Evolutionary conservation across 169 alveolate genomes (phyloP), one percentile per base, ranked within the genome.

Genomic region (Cryptosporidium ubiquitum): DNA sequence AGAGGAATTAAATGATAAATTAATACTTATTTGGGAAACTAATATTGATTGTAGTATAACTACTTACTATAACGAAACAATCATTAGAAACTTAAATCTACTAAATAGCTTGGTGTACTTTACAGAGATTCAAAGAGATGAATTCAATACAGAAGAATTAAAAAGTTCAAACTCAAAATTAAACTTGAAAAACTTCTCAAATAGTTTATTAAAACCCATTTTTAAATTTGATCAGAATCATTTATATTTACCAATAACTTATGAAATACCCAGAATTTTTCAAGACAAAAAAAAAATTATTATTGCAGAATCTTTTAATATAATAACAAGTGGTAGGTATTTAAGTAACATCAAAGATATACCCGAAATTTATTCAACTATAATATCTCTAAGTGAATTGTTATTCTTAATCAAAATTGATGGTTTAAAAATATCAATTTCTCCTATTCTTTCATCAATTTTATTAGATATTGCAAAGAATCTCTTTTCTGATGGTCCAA

Each of bases 21-120:
- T 79, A 23, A 79, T 79, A 20, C 68, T 79, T 9, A 79, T 79
- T 12, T 58, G 71, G 89, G 89, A 79, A 79, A 58, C 89, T 29
- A 47, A 79, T n/a, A 61, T 79, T 26, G 40, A 79, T 12, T 79
- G 89, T 26, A 79, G 75, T 42, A 79, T 79, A 23, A 64, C 75
- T 4, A 64, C 49, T 26, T 31, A 58, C 14, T 23, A 26, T 23
- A 47, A 47, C 33, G 89, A 79, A 7, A 79, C 89, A 39, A 40
- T 79, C 6, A 58, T 79, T 6, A 58, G 33, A 33, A 61, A 61
- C 35, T 42, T 79, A 49, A 40, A 79, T 33, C 49, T 79, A 1
- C 18, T 79, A 23, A 66, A 79, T 42, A 44, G 89, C 7, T 16
- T 26, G 31, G 42, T 79, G 5, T 61, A 64, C 29, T 79, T 61